Base-by-base conservation (phyloP, 768 basidiomycete species). In the Podaxis sp. region DNA sequence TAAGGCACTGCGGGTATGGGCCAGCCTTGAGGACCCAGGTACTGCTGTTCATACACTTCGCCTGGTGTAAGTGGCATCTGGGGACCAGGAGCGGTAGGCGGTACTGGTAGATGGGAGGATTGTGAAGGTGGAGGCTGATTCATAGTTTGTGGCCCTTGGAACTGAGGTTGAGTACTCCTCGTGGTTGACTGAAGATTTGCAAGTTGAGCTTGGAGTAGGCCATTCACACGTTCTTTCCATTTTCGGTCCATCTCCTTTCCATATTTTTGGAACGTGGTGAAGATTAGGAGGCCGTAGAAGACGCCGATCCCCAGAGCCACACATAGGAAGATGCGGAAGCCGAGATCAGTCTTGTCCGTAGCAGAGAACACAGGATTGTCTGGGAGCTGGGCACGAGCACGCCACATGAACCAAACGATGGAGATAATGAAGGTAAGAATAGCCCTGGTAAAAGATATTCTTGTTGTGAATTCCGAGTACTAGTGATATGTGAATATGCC, bases 341-440 rank as follows among this genome's bases (percentile, higher is more conserved):
- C 55, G 2, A 64, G 50, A 4, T 41, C 58, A 2, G 49, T 54
- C 5, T 48, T 22, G n/a, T 11, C 15, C 2, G 48, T 8, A 2
- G 24, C 24, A 22, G 8, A 22, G 11, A 28, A 50, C n/a, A 50
- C 48, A 41, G n/a, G 20, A 28, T 36, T n/a, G 22, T 33, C n/a
- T 5, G 46, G 37, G 4, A 40, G 24, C 13, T 71, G 70, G 0
- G 81, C 75, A 13, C 83, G 84, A 0, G 82, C 82, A 48, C 85
- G 78, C 88, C 88, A 90, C 56, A 89, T 79, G 65, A 82, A 88
- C 1, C 84, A 77, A 66, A 88, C 77, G 60, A 87, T 84, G 36
- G 83, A 78, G 10, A 75, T 65, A 64, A 84, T 68, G 70, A 87
- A 88, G 52, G 81, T 72, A 44, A 87, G 78, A 73, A 88, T 82